Percentiles rank a stretch among this genome's conserved stretches.
Evolutionary conservation across 192 early-diverging fungal genomes (phyloP).

Genomic region (Linnemannia zychae): DNA sequence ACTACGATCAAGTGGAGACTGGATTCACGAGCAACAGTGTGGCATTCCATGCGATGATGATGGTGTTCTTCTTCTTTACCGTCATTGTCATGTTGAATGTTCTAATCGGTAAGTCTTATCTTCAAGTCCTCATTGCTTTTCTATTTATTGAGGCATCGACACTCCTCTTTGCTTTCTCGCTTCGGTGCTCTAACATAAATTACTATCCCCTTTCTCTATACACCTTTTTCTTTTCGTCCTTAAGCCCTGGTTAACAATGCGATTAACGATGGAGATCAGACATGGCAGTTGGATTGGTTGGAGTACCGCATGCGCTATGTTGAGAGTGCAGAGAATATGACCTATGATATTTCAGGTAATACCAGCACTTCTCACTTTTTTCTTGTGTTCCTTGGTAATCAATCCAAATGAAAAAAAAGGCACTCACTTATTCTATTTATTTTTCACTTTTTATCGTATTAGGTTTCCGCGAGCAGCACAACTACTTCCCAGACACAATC

Average conservation of each 20-base stretch:
- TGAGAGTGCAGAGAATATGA: too few species aligned
- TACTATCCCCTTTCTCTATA: too few species aligned
- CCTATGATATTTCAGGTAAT: constrained; percentile 14
- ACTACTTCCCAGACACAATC: constrained; percentile 20
- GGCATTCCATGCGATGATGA: constrained; percentile 1
- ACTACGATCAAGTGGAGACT: neutral
- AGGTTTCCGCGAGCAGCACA: constrained; percentile 8
- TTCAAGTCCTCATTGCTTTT: too few species aligned
- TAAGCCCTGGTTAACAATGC: constrained; percentile 8
- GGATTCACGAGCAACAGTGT: neutral
- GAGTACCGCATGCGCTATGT: neutral
- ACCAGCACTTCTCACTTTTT: too few species aligned
- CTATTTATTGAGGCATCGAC: too few species aligned
- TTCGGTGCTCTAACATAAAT: too few species aligned
- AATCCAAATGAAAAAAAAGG: too few species aligned
- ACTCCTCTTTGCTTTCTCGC: too few species aligned
- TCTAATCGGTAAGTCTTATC: constrained; percentile 24
- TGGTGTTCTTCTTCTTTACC: constrained; percentile 19
- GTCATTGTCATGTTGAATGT: constrained; percentile 30
- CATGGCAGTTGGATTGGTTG: neutral
- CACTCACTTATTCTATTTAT: too few species aligned
- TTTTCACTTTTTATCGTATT: too few species aligned
- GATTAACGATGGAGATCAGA: neutral
- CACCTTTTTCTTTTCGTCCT: too few species aligned
- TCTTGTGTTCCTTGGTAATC: too few species aligned